Evolutionary conservation across 2,329 filamentous ascomycete species (phyloP).

Genomic region (Pseudogymnoascus verrucosus): DNA sequence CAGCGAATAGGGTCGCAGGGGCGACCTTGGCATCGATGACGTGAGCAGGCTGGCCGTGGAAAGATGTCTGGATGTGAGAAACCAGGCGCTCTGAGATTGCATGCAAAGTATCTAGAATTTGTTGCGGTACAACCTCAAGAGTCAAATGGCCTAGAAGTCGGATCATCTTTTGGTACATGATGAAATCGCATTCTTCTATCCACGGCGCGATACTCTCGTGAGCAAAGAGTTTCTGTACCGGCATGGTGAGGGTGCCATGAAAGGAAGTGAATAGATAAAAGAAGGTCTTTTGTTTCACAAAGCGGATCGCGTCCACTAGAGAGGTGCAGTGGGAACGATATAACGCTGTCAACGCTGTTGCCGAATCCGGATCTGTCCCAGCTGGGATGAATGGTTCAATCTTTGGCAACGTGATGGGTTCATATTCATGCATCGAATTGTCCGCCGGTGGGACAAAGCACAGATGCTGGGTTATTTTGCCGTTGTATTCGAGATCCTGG

Average conservation of each 20-base stretch:
- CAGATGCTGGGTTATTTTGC: conserved; percentile 51
- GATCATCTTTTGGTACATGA: conserved; percentile 96
- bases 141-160: conserved; percentile 82
- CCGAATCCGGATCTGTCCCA: conserved; percentile 79
- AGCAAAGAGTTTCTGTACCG: conserved; percentile 85
- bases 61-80: conserved; percentile 73
- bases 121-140: conserved; percentile 81
- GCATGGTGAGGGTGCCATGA: conserved; percentile 91
- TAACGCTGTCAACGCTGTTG: conserved; percentile 74
- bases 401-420: conserved; percentile 71
- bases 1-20: conserved; percentile 82
- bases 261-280: conserved; percentile 93
- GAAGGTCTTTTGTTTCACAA: conserved; percentile 94
- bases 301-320: conserved; percentile 88
- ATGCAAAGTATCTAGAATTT: conserved; percentile 77
- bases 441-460: conserved; percentile 53
- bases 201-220: conserved; percentile 75
- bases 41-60: conserved; percentile 76
- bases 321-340: conserved; percentile 95
- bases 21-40: conserved; percentile 81
- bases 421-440: conserved; percentile 52
- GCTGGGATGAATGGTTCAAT: conserved; percentile 74
- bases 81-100: conserved; percentile 80
- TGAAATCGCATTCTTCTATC: conserved; percentile 93
- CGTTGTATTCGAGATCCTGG: conserved; percentile 50